These are phyloP conservation scores for Trichoderma hamatum DNA, from an alignment of 2,329 filamentous ascomycete species.

Conservation along the genomic window DNA sequence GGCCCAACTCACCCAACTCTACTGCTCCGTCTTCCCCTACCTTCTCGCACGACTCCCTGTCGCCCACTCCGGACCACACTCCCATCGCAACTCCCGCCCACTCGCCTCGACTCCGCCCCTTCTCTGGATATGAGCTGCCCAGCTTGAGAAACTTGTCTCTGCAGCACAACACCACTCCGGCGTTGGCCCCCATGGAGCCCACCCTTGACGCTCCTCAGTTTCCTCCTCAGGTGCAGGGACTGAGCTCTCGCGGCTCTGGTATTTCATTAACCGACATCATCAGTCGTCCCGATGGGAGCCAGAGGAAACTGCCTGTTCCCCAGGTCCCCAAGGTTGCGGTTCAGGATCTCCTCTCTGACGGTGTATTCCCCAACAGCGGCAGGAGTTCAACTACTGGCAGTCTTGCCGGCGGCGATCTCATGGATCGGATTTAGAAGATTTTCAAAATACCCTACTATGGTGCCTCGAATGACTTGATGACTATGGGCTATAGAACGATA, in stretches of 20 bases:
- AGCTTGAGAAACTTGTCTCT: conserved; percentile 71
- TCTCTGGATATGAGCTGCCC: conserved; percentile 77
- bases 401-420: conserved; percentile 71
- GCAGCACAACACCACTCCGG: conserved; percentile 56
- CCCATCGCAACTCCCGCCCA: conserved; percentile 96
- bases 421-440: conserved; percentile 55
- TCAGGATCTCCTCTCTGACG: conserved; percentile 76
- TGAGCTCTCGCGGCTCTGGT: conserved; percentile 60
- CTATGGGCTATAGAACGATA: conserved; percentile 46
- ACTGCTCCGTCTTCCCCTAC: conserved; percentile 95
- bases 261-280: conserved; percentile 92
- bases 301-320: conserved; percentile 88
- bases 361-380: conserved; percentile 70
- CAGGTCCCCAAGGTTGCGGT: conserved; percentile 89
- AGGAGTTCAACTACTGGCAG: conserved; percentile 79
- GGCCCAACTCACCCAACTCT: conserved; percentile 92
- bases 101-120: conserved; percentile 85
- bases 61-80: conserved; percentile 96
- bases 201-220: conserved; percentile 51
- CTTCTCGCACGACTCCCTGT: conserved; percentile 93
- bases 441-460: conserved; percentile 37
- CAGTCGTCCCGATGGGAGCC: conserved; percentile 80
- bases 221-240: conserved; percentile 55
- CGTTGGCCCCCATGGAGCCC: conserved; percentile 62
- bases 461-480: conserved; percentile 45